A percentile compares a stretch with the other conserved stretches of the same genome.
Conservation (phyloP, 179 eudicot species). For the Silene coronaria region DNA sequence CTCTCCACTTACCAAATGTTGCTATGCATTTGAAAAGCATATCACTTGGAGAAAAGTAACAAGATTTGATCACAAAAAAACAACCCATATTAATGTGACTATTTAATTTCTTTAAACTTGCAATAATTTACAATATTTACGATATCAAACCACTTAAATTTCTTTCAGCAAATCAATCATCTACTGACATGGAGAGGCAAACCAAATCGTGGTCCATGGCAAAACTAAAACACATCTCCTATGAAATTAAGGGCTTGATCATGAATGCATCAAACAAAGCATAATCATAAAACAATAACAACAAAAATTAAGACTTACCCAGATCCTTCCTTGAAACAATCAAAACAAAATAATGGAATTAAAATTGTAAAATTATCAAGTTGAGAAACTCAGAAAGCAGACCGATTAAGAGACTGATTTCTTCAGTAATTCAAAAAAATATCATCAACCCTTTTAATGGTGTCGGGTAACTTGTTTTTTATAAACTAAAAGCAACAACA, state of each 20-base stretch:
- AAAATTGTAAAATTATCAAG: constrained; percentile 16
- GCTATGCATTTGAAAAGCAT: too few species aligned
- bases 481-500: too few species aligned
- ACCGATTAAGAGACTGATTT: constrained; percentile 41
- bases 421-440: constrained; percentile 28
- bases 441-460: constrained; percentile 14
- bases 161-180: too few species aligned
- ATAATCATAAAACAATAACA: constrained; percentile 7
- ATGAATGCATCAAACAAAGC: constrained; percentile 17
- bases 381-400: constrained; percentile 4
- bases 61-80: neutral
- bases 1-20: neutral
- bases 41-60: too few species aligned
- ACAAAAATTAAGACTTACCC: constrained; percentile 20
- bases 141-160: neutral
- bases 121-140: constrained; percentile 11
- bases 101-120: constrained; percentile 10
- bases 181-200: too few species aligned
- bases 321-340: constrained; percentile 41
- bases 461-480: neutral
- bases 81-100: neutral
- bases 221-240: neutral
- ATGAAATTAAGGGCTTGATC: constrained; percentile 8
- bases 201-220: constrained; percentile 21
- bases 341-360: constrained; percentile 29